These are phyloP conservation scores for Kalaharituber pfeilii DNA, from an alignment of 2,329 filamentous ascomycete species.

Conservation along the genomic window DNA sequence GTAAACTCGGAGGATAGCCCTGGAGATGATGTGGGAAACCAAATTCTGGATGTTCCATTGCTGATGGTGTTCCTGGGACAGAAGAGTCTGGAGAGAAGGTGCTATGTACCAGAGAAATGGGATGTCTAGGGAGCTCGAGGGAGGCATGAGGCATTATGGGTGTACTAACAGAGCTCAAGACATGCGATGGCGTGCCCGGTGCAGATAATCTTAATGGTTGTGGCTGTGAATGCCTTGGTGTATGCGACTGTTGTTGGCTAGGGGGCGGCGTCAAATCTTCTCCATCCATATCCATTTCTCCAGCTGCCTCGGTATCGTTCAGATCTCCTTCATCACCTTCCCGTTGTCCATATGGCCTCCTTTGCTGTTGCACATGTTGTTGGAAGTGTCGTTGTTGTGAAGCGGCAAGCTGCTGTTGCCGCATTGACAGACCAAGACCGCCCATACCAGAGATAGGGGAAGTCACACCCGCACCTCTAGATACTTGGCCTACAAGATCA, in stretches of 20 bases:
- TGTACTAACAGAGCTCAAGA: neutral
- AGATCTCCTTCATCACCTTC: slow-evolving; percentile 16
- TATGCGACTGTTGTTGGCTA: slow-evolving; percentile 8
- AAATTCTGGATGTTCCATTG: slow-evolving; percentile 15
- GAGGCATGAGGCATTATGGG: slow-evolving; percentile 34
- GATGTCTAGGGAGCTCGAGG: slow-evolving; percentile 23
- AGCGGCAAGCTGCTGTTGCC: slow-evolving; percentile 27
- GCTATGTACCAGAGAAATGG: neutral
- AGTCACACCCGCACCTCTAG: slow-evolving; percentile 15
- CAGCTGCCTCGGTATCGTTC: slow-evolving; percentile 65
- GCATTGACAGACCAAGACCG: slow-evolving; percentile 27
- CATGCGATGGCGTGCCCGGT: neutral
- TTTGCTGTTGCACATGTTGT: slow-evolving; percentile 25
- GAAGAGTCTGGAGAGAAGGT: slow-evolving; percentile 45
- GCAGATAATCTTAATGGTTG: slow-evolving; percentile 41
- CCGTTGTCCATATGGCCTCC: slow-evolving; percentile 13
- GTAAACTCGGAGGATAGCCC: slow-evolving; percentile 26
- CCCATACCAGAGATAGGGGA: slow-evolving; percentile 18
- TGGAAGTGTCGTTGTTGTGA: slow-evolving; percentile 36
- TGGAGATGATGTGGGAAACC: slow-evolving; percentile 12
- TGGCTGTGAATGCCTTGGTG: slow-evolving; percentile 46
- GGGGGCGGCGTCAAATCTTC: slow-evolving; percentile 26
- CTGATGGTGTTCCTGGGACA: slow-evolving; percentile 44
- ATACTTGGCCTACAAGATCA: slow-evolving; percentile 21
- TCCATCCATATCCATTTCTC: slow-evolving; percentile 96